Evolutionary conservation across 202 grass and related monocot genomes (phyloP), one percentile per base, ranked within the genome.

Genomic region (Cymbopogon flexuosus): DNA sequence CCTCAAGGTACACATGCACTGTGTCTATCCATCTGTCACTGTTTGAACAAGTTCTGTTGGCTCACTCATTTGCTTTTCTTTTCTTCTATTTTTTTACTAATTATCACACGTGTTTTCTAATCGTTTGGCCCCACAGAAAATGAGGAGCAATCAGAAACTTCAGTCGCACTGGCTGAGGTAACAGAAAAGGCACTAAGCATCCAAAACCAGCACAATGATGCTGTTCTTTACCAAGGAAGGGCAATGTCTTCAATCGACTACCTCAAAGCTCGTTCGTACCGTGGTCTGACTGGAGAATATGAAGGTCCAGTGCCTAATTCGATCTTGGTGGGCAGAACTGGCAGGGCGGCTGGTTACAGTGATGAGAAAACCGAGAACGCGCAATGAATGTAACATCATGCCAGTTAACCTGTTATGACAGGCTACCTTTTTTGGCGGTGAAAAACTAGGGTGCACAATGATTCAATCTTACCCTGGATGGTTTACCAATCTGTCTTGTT

Each of bases 241-340:
- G 96, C 96, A 6, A 88, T 78, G 51, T 95, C 92, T 7, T 93
- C 90, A 13, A 79, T 90, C 0, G 87, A 95, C 42, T 98, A 93
- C 83, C 91, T 95, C 71, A 84, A 91, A 64, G 84, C 96, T 5
- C 84, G 87, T 13, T 90, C 96, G 0, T 95, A 88, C 79, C 89
- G 82, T 67, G 96, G 92, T 87, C 77, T 98, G 34, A 93, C 72
- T 0, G 81, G 83, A 69, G 85, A 91, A 62, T 91, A 80, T 3
- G 70, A 90, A 45, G 83, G 51, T 45, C 60, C 74, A 34, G 37
- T 68, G 30, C 81, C 90, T 7, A 72, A 81, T 66, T 81, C 88
- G 19, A 65, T 93, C 65, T 67, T 93, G 64, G 54, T 89, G 14
- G 94, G 94, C 58, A 87, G 89, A 56, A 75, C 54, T 1, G 91